Conservation (phyloP, 495 filamentous ascomycete species). For the Amniculicola lignicola region DNA sequence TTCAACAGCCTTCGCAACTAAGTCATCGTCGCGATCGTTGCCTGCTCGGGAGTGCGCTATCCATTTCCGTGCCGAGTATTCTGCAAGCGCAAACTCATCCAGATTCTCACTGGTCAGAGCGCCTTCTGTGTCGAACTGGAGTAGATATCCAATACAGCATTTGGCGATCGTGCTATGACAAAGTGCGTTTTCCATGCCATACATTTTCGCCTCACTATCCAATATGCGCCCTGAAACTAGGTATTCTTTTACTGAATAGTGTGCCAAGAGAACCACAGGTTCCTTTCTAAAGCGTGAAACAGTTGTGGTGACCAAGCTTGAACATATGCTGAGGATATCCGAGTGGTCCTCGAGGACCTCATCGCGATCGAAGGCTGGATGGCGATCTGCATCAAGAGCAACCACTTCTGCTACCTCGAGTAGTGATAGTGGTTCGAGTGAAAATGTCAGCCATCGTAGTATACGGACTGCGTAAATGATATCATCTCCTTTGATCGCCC, state of each 20-base stretch:
- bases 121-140: neutral
- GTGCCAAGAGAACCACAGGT: neutral
- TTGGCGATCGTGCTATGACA: neutral
- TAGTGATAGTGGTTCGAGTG: neutral
- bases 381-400: conserved; percentile 10
- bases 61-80: conserved; percentile 4
- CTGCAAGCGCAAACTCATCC: neutral
- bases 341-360: conserved; percentile 13
- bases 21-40: neutral
- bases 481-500: conserved; percentile 4
- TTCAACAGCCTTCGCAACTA: neutral
- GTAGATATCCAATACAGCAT: neutral
- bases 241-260: conserved; percentile 6
- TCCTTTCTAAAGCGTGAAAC: neutral
- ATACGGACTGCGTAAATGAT: conserved; percentile 3
- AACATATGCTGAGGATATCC: conserved; percentile 7
- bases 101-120: neutral
- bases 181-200: neutral
- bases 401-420: conserved; percentile 10
- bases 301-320: conserved; percentile 1
- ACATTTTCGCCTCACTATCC: neutral
- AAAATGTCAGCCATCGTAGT: conserved; percentile 15
- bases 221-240: neutral
- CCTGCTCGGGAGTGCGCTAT: neutral
- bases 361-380: conserved; percentile 15